Conservation (phyloP, 2,329 filamentous ascomycete genomes). For the Onygenales sp. region DNA sequence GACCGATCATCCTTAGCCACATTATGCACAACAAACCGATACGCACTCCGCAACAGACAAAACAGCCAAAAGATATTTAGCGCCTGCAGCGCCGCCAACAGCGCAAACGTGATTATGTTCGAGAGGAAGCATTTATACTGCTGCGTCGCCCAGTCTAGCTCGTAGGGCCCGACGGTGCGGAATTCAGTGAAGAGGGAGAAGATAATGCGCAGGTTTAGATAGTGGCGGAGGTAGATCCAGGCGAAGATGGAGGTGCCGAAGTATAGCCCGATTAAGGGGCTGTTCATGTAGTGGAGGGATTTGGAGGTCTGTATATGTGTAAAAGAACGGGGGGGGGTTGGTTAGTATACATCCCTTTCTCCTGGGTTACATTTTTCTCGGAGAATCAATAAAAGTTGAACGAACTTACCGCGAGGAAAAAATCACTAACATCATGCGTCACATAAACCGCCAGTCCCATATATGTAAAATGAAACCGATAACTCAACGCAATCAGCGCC, state of each 20-base stretch:
- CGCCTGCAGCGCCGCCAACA: conserved; percentile 36
- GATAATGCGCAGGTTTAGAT: conserved; percentile 41
- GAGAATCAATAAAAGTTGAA: background rate
- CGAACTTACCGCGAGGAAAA: conserved; percentile 74
- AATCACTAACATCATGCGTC: conserved; percentile 88
- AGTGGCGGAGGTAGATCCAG: conserved; percentile 89
- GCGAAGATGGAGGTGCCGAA: conserved; percentile 71
- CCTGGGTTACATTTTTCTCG: too few relatives aligned
- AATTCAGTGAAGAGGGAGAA: conserved; percentile 39
- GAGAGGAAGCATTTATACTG: conserved; percentile 42
- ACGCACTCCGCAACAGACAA: conserved; percentile 34
- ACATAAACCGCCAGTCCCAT: conserved; percentile 90
- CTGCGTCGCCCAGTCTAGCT: conserved; percentile 40
- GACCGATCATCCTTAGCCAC: conserved; percentile 34
- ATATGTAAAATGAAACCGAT: conserved; percentile 94
- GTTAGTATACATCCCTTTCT: background rate
- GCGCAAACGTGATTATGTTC: conserved; percentile 36
- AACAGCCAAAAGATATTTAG: conserved; percentile 40
- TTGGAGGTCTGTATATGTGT: conserved; percentile 61
- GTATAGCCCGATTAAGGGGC: conserved; percentile 68
- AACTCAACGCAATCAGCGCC: conserved; percentile 72
- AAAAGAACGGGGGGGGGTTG: background rate
- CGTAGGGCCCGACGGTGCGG: conserved; percentile 37
- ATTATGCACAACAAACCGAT: conserved; percentile 32
- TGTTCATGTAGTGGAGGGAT: conserved; percentile 81